A percentile compares a stretch with the other conserved stretches of the same genome.
Conservation (phyloP, 192 early-diverging fungal genomes). For the Anaeromyces robustus region DNA sequence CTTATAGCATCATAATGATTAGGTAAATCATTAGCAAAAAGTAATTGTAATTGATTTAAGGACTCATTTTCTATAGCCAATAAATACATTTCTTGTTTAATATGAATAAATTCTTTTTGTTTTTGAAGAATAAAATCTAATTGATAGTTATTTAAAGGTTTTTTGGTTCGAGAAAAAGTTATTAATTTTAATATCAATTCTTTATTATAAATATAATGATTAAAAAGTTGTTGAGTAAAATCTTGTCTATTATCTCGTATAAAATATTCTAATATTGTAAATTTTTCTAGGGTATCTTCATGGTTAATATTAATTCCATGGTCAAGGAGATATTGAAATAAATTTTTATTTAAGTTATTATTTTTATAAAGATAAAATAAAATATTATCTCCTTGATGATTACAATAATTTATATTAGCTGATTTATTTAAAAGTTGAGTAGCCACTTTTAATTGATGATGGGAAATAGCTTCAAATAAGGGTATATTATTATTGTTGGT, state of each 20-base stretch:
- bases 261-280: neutral
- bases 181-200: neutral
- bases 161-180: neutral
- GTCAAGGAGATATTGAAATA: neutral
- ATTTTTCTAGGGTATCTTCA: neutral
- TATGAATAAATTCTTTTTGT: neutral
- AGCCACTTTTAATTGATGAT: neutral
- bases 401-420: neutral
- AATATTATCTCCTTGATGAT: neutral
- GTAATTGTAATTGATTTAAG: neutral
- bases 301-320: neutral
- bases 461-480: neutral
- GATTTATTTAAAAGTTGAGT: neutral
- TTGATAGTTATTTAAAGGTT: neutral
- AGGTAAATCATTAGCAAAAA: neutral
- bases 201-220: neutral
- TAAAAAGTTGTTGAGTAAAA: neutral
- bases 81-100: neutral
- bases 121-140: neutral
- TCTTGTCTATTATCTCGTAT: neutral
- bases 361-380: neutral
- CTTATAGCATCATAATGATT: neutral
- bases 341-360: neutral
- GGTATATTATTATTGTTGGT: neutral
- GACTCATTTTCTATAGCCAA: neutral